These are phyloP conservation scores for Microstegium vimineum DNA, from an alignment of 176 grass and related monocot genomes.

Conservation along the genomic window DNA sequence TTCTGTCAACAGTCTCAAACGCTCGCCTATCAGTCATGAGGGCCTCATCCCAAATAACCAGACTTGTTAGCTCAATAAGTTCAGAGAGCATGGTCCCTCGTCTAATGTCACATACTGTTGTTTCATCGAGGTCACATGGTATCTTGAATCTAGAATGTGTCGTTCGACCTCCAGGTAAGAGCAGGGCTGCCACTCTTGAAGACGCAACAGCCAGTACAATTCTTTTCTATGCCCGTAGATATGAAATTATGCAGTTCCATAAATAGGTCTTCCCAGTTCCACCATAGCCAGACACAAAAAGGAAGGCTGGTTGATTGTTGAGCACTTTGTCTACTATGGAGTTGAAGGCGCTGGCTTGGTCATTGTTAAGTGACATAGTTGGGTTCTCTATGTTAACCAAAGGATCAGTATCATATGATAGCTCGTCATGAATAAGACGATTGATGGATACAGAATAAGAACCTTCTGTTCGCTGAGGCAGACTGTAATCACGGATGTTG, in stretches of 20 bases:
- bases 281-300: constrained; percentile 4
- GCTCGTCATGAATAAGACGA: too few relatives aligned
- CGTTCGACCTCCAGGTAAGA: neutral
- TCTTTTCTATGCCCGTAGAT: neutral
- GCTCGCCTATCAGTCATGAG: neutral
- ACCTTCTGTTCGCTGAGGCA: too few relatives aligned
- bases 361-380: too few relatives aligned
- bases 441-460: neutral
- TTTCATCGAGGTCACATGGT: neutral
- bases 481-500: too few relatives aligned
- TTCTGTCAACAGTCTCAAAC: neutral
- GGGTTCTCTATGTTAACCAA: too few relatives aligned
- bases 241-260: neutral
- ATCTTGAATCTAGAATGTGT: constrained; percentile 27
- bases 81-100: neutral
- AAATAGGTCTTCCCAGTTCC: neutral
- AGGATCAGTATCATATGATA: too few relatives aligned
- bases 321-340: neutral
- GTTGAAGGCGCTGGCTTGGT: too few relatives aligned
- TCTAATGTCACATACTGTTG: neutral
- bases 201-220: neutral
- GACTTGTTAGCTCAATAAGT: neutral
- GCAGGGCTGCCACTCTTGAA: neutral
- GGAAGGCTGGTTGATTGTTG: neutral
- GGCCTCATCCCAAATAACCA: neutral